Percentiles rank a stretch among this genome's conserved stretches.
phyloP scores from a whole-genome alignment of 2,329 filamentous ascomycete species.

The Pseudogymnoascus pannorum region DNA sequence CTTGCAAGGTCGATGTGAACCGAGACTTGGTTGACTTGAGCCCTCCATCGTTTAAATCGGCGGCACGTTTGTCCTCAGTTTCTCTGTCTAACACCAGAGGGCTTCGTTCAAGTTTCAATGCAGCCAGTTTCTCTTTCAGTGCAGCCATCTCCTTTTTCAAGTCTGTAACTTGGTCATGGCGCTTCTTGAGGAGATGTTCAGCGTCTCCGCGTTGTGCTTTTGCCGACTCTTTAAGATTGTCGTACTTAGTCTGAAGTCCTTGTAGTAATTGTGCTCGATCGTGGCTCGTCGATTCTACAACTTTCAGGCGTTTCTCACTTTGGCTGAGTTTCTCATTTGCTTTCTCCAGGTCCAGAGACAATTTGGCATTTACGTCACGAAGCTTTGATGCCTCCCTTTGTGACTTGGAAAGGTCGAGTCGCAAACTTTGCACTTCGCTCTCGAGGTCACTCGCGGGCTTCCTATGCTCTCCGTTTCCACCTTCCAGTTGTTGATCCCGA shows the following conservation, averaged over 20 bases:
- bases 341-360: conserved; percentile 24
- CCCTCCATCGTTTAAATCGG: background rate
- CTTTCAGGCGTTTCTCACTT: conserved; percentile 34
- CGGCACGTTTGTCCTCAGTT: background rate
- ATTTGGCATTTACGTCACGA: conserved; percentile 25
- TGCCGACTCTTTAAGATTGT: conserved; percentile 45
- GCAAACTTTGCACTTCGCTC: conserved; percentile 46
- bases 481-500: conserved; percentile 30
- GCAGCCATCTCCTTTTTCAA: conserved; percentile 46
- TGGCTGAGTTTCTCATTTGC: conserved; percentile 28
- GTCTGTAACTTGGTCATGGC: conserved; percentile 49
- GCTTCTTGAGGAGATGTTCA: conserved; percentile 46
- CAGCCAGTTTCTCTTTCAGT: conserved; percentile 30
- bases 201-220: conserved; percentile 49
- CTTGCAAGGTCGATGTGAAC: background rate
- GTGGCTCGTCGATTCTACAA: conserved; percentile 37
- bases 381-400: conserved; percentile 30
- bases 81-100: background rate
- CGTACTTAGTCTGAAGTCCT: conserved; percentile 45
- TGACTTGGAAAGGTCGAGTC: conserved; percentile 41
- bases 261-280: conserved; percentile 43
- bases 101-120: background rate
- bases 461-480: conserved; percentile 24
- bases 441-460: conserved; percentile 45
- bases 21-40: background rate